Percentiles rank a stretch among this genome's conserved stretches.
These are phyloP conservation scores for Cystoisospora suis DNA, from an alignment of 169 alveolate species.

Conservation along the genomic window DNA sequence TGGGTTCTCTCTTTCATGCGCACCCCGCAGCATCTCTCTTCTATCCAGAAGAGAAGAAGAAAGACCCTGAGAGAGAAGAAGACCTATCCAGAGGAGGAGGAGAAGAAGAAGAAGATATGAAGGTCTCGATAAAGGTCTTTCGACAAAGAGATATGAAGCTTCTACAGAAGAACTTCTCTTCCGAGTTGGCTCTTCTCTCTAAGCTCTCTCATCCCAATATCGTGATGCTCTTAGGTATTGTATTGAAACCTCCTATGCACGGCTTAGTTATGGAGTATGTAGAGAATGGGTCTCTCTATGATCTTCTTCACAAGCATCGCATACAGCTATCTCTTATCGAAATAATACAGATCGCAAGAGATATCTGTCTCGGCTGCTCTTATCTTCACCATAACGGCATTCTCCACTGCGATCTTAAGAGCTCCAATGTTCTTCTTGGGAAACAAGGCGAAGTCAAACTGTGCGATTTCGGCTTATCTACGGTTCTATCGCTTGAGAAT, in stretches of 20 bases:
- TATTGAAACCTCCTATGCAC: constrained; percentile 73
- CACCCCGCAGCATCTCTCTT: no score
- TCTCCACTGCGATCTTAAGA: constrained; percentile 79
- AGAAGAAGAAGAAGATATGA: constrained; percentile 34
- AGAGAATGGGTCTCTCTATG: constrained; percentile 77
- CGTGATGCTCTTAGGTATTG: constrained; percentile 82
- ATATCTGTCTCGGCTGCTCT: constrained; percentile 80
- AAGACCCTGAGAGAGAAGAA: neutral
- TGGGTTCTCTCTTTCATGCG: no score
- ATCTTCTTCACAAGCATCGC: constrained; percentile 76
- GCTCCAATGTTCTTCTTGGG: constrained; percentile 89
- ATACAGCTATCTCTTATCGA: constrained; percentile 56
- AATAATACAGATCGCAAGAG: constrained; percentile 74
- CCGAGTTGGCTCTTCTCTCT: constrained; percentile 80
- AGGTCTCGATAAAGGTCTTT: constrained; percentile 52
- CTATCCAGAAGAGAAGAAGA: neutral
- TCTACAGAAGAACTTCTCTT: constrained; percentile 69
- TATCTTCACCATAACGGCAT: constrained; percentile 83
- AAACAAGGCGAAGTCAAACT: constrained; percentile 84
- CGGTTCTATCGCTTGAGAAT: no score
- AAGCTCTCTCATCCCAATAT: constrained; percentile 84
- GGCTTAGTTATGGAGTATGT: constrained; percentile 85
- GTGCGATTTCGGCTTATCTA: constrained; percentile 93
- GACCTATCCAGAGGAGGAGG: neutral
- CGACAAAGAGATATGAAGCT: constrained; percentile 46